phyloP scores from a whole-genome alignment of 108 stramenopile species.

The Skeletonema grethae region DNA sequence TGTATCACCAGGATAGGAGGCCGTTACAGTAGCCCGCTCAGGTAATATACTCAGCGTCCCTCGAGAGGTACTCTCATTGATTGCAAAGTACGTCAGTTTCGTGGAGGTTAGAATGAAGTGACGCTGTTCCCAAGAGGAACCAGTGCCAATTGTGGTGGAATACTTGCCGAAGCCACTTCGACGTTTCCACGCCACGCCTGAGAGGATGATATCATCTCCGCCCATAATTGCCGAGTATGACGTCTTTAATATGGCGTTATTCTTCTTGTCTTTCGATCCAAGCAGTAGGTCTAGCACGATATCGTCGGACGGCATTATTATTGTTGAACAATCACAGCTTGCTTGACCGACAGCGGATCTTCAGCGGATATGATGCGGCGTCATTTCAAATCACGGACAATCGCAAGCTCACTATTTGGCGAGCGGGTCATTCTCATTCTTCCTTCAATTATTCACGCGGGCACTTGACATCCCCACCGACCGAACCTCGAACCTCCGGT shows the following conservation, averaged over 20 bases:
- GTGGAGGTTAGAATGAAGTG: slow-evolving; percentile 57
- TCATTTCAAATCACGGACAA: too few species aligned
- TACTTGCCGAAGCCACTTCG: slow-evolving; percentile 76
- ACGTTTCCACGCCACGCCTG: slow-evolving; percentile 74
- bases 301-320: neutral
- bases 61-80: slow-evolving; percentile 13
- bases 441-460: too few species aligned
- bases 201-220: slow-evolving; percentile 29
- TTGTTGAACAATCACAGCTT: neutral
- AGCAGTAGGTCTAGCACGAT: neutral
- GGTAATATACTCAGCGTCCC: slow-evolving; percentile 25
- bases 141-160: slow-evolving; percentile 43
- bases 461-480: too few species aligned
- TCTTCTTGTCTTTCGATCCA: neutral
- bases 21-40: slow-evolving; percentile 35
- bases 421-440: too few species aligned
- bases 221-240: slow-evolving; percentile 6
- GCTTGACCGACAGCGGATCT: too few species aligned
- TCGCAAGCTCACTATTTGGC: too few species aligned
- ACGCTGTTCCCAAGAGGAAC: slow-evolving; percentile 68
- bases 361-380: too few species aligned
- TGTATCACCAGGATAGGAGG: slow-evolving; percentile 24
- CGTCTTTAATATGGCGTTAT: neutral
- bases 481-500: too few species aligned
- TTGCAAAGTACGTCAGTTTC: slow-evolving; percentile 55